Base-by-base conservation (phyloP, 2,329 filamentous ascomycete species). In the Ploettnerulaceae sp. region DNA sequence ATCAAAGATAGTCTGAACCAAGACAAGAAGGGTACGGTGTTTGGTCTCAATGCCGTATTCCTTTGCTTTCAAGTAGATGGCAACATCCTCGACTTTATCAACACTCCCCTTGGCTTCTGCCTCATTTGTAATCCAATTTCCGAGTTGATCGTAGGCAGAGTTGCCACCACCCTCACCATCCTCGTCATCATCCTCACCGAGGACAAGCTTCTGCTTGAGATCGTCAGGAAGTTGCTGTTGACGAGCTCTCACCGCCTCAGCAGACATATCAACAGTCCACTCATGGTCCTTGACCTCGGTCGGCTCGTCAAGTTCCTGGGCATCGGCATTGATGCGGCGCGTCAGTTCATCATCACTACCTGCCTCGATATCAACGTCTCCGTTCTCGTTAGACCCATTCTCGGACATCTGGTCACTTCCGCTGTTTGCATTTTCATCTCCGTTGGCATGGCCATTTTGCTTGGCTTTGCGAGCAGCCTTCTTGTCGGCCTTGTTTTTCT, bases 251-350 rank as follows among this genome's bases (percentile, higher is more conserved):
- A 97, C 86, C 57, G 93, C 93, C 67, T 89, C 89, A 67, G 90
- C 89, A 55, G 90, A 96, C 73, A 94, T 93, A 67, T 98, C 93
- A 50, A 97, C 88, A 53, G 90, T 87, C 93, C 93, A 98, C 57
- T 95, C 81, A 53, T 95, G 83, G 57, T 96, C 88, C 68, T 90
- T 87, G 62, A 80, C 76, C 61, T 84, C 80, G 44, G 71, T 68
- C 39, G 73, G 71, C 55, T 73, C 77, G 60, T 86, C 86, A 62
- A 96, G 84, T 63, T 85, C 84, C 61, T 82, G 75, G 56, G 82
- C 83, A 54, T 78, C 79, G 49, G 75, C 73, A 52, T 82, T 81
- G 68, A 84, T 84, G 58, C 76, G 77, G 66, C 88, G 86, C 61
- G 83, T 88, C 57, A 95, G 83, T 69, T 96, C 93, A 65, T 96